Base-by-base conservation (phyloP, 148 eudicot species). In the Vaccinium darrowii region DNA sequence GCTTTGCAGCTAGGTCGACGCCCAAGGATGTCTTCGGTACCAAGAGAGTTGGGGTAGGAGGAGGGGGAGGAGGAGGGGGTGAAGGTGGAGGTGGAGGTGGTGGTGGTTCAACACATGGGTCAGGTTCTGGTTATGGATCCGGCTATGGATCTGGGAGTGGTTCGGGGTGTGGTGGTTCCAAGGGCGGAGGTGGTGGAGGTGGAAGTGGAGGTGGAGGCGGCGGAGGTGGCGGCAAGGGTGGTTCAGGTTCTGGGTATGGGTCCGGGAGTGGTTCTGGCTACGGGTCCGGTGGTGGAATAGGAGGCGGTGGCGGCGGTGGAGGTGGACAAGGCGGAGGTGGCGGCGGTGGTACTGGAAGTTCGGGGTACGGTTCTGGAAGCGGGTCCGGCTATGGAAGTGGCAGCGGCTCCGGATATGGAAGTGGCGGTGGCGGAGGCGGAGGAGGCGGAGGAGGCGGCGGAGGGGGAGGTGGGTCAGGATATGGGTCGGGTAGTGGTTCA, bases 341-440 rank as follows among this genome's bases (percentile, higher is more conserved):
- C 4, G 88, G 87, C 0, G 76, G 84, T 0, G 90, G 89, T 12
- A 33, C 36, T 33, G 50, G 82, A 33, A 30, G 83, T 30, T 14
- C 51, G 1, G 85, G 87, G 0, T 77, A 60, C 18, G 86, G 89
- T 3, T 62, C 78, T 6, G 87, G 87, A 19, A 78, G 89, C 10
- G 85, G 86, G 3, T 82, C 87, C 0, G 89, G 89, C 11, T 85
- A 80, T 58, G 89, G 86, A 43, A 71, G 76, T 33, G 88, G 86
- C 54, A 84, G 85, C 33, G 86, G 86, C 12, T 88, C 87, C 2
- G 89, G 89, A n/a, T 85, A 77, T 23, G 90, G 90, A 63, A 19
- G 76, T 8, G 82, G 81, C 1, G 63, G 82, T 0, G 88, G 86
- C 0, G 89, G 91, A 1, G 85, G 90, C 0, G 88, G 86, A 0